These are phyloP conservation scores for Nemophila menziesii DNA, from an alignment of 257 asterid genomes.

Conservation along the genomic window DNA sequence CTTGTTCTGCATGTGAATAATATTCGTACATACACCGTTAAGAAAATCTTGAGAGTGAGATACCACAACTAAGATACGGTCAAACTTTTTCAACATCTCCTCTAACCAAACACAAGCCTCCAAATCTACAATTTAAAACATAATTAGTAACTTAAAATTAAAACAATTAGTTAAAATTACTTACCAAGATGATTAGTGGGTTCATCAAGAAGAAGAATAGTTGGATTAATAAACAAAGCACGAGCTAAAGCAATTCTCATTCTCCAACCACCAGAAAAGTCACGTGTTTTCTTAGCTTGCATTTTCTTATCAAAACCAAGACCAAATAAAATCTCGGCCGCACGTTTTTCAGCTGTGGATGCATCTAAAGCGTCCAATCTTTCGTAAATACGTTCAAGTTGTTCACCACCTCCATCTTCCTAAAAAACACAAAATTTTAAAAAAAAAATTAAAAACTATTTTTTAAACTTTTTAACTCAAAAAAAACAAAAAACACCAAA, in stretches of 20 bases:
- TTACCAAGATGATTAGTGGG: conserved; percentile 99
- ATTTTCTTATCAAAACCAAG: conserved; percentile 85
- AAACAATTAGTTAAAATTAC: neutral
- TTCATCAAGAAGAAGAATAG: conserved; percentile 86
- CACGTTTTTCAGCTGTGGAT: conserved; percentile 92
- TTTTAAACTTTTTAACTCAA: too few species aligned
- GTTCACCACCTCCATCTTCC: conserved; percentile 98
- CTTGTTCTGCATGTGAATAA: conserved; percentile 92
- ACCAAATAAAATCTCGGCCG: conserved; percentile 90
- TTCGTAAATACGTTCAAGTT: conserved; percentile 81
- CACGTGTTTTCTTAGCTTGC: conserved; percentile 89
- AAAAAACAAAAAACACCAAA: too few species aligned
- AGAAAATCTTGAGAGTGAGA: conserved; percentile 97
- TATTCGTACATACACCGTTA: conserved; percentile 94
- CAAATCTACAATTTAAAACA: conserved; percentile 37
- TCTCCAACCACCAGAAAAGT: conserved; percentile 99
- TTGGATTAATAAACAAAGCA: conserved; percentile 94
- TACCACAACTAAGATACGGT: conserved; percentile 82
- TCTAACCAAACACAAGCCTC: conserved; percentile 99
- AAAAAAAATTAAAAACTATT: too few species aligned
- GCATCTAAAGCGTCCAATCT: conserved; percentile 89
- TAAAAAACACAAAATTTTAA: too few species aligned
- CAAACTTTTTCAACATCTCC: conserved; percentile 80
- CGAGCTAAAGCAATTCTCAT: conserved; percentile 98
- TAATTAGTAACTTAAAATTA: neutral